phyloP scores from a whole-genome alignment of 257 asterid species.

The Solanum piurae region DNA sequence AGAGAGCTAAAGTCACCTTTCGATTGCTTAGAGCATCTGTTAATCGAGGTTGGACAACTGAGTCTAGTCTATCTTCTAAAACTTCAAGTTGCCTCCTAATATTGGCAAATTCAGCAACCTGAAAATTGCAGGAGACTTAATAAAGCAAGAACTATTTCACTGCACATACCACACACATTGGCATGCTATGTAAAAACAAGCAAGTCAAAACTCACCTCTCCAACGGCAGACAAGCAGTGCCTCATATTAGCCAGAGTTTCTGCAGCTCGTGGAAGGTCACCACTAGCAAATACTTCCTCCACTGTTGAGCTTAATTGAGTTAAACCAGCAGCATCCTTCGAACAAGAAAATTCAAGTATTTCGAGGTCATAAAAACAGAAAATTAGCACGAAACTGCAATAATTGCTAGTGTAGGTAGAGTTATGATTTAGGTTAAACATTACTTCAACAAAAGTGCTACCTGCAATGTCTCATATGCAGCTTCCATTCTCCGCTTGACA shows the following conservation, averaged over 20 bases:
- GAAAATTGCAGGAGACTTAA: conserved; percentile 10
- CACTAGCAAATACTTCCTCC: conserved; percentile 97
- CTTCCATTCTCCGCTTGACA: conserved; percentile 94
- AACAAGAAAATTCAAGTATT: conserved; percentile 13
- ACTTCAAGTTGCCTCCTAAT: conserved; percentile 98
- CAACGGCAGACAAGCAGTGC: conserved; percentile 95
- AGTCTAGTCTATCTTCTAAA: conserved; percentile 90
- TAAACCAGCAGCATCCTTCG: conserved; percentile 96
- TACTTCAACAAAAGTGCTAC: conserved; percentile 14
- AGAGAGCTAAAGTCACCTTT: conserved; percentile 44
- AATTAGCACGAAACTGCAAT: conserved; percentile 1
- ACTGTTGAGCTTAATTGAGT: conserved; percentile 93
- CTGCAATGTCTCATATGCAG: conserved; percentile 96
- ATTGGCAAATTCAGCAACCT: conserved; percentile 99
- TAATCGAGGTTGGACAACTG: conserved; percentile 94
- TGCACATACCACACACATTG: background rate
- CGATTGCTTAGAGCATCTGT: conserved; percentile 80
- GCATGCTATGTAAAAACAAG: background rate
- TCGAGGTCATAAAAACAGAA: conserved; percentile 1
- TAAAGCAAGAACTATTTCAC: background rate
- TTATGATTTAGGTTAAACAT: background rate
- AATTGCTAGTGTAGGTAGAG: background rate
- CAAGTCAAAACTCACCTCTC: conserved; percentile 47
- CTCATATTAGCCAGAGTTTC: conserved; percentile 97
- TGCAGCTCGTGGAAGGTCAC: conserved; percentile 97